Base-by-base conservation (phyloP, 2,329 filamentous ascomycete genomes). In the Calonectria henricotiae region DNA sequence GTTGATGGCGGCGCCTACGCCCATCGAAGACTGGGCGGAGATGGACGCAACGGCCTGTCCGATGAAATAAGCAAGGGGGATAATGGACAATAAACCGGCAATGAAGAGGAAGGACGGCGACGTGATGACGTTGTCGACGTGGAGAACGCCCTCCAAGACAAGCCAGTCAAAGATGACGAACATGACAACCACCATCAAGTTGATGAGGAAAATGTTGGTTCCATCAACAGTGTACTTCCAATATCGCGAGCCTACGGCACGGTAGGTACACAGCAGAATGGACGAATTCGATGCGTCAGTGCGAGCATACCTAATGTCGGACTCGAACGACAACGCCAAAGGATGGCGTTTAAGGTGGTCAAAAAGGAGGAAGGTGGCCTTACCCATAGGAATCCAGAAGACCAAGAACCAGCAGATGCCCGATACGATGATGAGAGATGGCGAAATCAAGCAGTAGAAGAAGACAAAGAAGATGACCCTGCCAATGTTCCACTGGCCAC, bases 191-290 rank as follows among this genome's bases (percentile, higher is more conserved):
- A 91, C 93, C 85, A 98, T 94, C 68, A 99, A 89, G 81, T 99
- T 99, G 86, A 99, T 98, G 75, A 99, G 90, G 84, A 99, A 98
- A 80, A 99, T 97, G 83, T 99, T 99, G 71, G 96, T 99, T 66
- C 96, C 97, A 80, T 99, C 96, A 69, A 99, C 88, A 4, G 96
- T 99, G 84, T 99, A 99, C 84, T 99, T 99, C 96, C 97, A 99
- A 86, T 99, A 99, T 82, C 96, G 96, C 75, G 91, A 87, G 13
- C 96, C 96, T 13, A 97, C 96, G 49, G 96, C 96, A 69, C 97
- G 93, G 84, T 99, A 99, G 6, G 96, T 99, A 87, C 96, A 99
- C 39, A 99, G 88, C 20, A 99, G 86, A 71, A 99, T 96, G 12
- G 95, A 96, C 17, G 93, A 93, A 54, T 94, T 93, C 23, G 93